Evolutionary conservation across 2,329 filamentous ascomycete genomes (phyloP).

Genomic region (Epichloe hybrida): DNA sequence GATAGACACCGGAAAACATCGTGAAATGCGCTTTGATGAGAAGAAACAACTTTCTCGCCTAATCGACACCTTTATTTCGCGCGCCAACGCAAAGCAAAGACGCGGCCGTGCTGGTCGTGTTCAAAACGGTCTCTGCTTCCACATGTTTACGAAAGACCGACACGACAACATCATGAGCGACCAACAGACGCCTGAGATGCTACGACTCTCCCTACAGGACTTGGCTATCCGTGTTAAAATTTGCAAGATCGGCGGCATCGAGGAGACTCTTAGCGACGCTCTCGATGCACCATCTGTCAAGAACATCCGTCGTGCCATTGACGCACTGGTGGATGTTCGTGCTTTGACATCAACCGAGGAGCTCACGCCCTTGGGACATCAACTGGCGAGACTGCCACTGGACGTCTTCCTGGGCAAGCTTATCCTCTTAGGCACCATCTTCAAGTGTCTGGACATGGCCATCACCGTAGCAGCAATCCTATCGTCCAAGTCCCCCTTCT

Average conservation of each 20-base stretch:
- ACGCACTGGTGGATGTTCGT: conserved; percentile 84
- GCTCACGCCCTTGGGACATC: conserved; percentile 71
- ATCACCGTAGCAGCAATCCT: conserved; percentile 87
- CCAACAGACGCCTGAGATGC: conserved; percentile 92
- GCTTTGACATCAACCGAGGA: conserved; percentile 73
- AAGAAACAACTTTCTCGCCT: conserved; percentile 78
- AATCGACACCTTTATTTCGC: conserved; percentile 88
- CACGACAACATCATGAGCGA: conserved; percentile 78
- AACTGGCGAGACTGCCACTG: conserved; percentile 76
- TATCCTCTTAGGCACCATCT: conserved; percentile 72
- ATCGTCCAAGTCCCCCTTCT: conserved; percentile 87
- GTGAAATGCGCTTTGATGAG: conserved; percentile 96
- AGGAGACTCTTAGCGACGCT: conserved; percentile 75
- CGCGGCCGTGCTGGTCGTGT: conserved; percentile 90
- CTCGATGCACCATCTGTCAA: conserved; percentile 81
- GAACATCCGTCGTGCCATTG: conserved; percentile 85
- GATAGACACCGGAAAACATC: conserved; percentile 91
- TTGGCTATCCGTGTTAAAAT: conserved; percentile 94
- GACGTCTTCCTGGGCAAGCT: conserved; percentile 94
- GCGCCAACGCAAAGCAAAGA: conserved; percentile 89
- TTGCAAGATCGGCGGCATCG: conserved; percentile 87
- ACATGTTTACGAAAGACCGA: conserved; percentile 81
- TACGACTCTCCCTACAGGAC: conserved; percentile 86
- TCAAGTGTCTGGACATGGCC: conserved; percentile 82
- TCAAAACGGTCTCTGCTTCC: conserved; percentile 88